Conservation (phyloP, 495 filamentous ascomycete genomes). For the Hamigera avellanea region DNA sequence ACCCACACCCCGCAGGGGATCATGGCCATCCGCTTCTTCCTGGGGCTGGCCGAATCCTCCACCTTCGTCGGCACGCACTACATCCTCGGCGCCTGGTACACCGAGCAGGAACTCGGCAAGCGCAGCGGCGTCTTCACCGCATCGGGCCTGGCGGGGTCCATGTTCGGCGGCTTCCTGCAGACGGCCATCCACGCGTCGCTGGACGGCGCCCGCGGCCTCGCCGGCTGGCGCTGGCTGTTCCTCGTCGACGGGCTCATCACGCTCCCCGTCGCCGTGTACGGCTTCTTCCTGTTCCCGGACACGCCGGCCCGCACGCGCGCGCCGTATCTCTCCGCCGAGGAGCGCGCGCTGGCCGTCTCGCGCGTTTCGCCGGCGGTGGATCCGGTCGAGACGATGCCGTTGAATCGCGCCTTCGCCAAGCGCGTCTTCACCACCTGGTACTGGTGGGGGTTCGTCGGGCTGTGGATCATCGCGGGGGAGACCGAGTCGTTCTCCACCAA, state of each 20-base stretch:
- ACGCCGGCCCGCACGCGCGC: constrained; percentile 64
- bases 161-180: constrained; percentile 56
- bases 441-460: no score
- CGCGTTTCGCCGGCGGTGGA: no score
- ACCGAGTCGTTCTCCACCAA: no score
- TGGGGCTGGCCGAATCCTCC: constrained; percentile 51
- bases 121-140: constrained; percentile 38
- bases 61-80: constrained; percentile 40
- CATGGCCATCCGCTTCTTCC: constrained; percentile 55
- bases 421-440: no score
- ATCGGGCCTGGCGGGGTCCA: constrained; percentile 40
- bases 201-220: constrained; percentile 29
- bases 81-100: constrained; percentile 39
- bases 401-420: no score
- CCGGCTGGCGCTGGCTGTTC: constrained; percentile 46
- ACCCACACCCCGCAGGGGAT: constrained; percentile 48
- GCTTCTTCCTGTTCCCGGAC: constrained; percentile 59
- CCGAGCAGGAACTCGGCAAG: constrained; percentile 37
- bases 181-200: constrained; percentile 34
- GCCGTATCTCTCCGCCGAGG: constrained; percentile 65
- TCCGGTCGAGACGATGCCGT: no score
- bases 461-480: no score
- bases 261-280: constrained; percentile 36
- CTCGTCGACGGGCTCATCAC: constrained; percentile 62
- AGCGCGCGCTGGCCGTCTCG: constrained; percentile 56